Evolutionary conservation across 768 basidiomycete genomes (phyloP), one percentile per base, ranked within the genome.

Genomic region (Pleurotus pulmonarius): DNA sequence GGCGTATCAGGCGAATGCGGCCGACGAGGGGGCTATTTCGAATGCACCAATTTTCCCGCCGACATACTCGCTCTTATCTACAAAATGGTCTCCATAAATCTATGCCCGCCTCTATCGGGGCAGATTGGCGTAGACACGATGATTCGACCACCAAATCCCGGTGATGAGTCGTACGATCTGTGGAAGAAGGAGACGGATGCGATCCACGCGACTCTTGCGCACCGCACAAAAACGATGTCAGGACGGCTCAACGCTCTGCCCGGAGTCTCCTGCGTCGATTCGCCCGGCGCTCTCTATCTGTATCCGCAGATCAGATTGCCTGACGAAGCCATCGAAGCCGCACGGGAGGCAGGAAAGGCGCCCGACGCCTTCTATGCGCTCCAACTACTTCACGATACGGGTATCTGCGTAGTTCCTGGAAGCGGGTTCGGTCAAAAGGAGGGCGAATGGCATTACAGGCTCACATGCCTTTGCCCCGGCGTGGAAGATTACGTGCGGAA

Each of bases 1-100:
- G 96, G 96, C 53, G 92, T 97, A 59, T 83, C 83, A 38, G 96
- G 96, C 58, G 96, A 99, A 73, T 99, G 97, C 69, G 96, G 97
- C 2, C 80, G 96, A n/a, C 82, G 97, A 47, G 96, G 96, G 34
- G 96, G 95, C 2, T 99, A 97, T 77, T 95, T 96, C 64, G 96
- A 99, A 73, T 85, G 87, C 68, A 80, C 83, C 59, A 98, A 98
- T 73, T 74, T 99, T 61, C 67, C 78, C 11, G 76, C 85, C 6
- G 87, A 92, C 25, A 79, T 96, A 58, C 75, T 89, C 58, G 92
- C 90, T 13, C 82, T 91, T 67, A 83, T 98, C 51, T 98, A 98
- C 80, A 99, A 98, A 78, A 94, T 99, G 87, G 92, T 92, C 54
- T 87, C 83, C 63, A 91, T 98, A 55, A 80, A 81, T 2, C 82